A percentile compares a stretch with the other conserved stretches of the same genome.
These are phyloP conservation scores for Sugiyamaella novakii DNA, from an alignment of 1,139 yeast species.

Conservation along the genomic window DNA sequence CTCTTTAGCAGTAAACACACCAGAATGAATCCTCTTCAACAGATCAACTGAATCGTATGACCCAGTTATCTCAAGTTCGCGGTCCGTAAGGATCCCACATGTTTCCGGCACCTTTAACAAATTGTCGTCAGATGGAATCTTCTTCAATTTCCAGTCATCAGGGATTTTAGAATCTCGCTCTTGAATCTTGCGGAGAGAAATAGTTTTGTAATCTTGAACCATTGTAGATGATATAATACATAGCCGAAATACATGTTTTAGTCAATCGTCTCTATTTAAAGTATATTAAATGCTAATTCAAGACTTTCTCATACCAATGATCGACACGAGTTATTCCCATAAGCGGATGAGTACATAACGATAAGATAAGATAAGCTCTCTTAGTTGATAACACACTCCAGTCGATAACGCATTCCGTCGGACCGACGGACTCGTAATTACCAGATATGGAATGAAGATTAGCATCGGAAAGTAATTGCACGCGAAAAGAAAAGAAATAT, in stretches of 20 bases:
- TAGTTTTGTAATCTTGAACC: conserved; percentile 25
- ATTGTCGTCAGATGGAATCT: conserved; percentile 19
- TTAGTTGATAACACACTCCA: no score
- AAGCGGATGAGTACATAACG: no score
- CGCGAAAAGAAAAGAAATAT: no score
- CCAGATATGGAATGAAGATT: conserved; percentile 9
- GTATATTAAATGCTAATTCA: no score
- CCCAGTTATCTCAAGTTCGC: conserved; percentile 36
- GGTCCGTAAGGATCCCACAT: conserved; percentile 20
- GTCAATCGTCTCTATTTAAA: no score
- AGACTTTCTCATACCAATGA: no score
- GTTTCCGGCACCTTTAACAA: conserved; percentile 19
- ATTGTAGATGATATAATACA: conserved; percentile 2
- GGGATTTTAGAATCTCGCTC: conserved; percentile 26
- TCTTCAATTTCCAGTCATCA: conserved; percentile 17
- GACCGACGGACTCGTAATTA: conserved; percentile 6
- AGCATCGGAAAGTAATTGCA: no score
- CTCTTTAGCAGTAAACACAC: conserved; percentile 48
- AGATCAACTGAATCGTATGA: conserved; percentile 35
- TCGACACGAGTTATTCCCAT: no score
- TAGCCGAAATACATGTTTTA: neutral
- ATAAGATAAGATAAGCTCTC: conserved; percentile 1
- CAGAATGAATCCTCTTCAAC: conserved; percentile 45
- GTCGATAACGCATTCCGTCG: neutral
- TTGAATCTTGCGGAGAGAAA: conserved; percentile 29